These are phyloP conservation scores for Pycnococcus provasolii DNA, from an alignment of 139 green algal species.

Conservation along the genomic window DNA sequence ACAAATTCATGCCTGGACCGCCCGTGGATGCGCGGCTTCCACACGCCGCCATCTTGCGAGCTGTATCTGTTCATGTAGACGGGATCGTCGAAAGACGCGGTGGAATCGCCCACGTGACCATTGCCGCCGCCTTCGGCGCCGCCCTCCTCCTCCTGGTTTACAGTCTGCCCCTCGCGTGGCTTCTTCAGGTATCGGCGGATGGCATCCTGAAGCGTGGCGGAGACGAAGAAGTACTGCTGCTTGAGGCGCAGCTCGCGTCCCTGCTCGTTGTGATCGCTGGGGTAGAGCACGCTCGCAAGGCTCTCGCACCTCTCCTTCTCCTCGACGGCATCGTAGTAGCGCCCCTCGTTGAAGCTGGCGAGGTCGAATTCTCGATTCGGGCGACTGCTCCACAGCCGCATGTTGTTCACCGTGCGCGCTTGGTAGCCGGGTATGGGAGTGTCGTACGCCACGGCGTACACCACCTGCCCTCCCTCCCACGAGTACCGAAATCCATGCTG, in stretches of 20 bases:
- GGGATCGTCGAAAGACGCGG: too few species aligned
- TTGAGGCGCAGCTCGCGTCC: constrained; percentile 97
- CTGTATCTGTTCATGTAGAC: too few species aligned
- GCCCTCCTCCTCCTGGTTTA: neutral
- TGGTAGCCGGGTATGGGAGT: constrained; percentile 93
- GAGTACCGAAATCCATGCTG: constrained; percentile 44
- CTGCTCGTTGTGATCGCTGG: constrained; percentile 91
- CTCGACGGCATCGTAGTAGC: constrained; percentile 63
- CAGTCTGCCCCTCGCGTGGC: too few species aligned
- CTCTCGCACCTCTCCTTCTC: constrained; percentile 65
- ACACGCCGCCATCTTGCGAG: too few species aligned
- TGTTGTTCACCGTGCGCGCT: constrained; percentile 96
- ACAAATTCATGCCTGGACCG: neutral
- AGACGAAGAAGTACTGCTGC: constrained; percentile 99
- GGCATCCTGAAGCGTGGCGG: constrained; percentile 80
- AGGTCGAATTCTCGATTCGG: constrained; percentile 81
- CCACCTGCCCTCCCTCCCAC: constrained; percentile 88
- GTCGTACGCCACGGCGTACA: constrained; percentile 91
- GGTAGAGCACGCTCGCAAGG: constrained; percentile 95
- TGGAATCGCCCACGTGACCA: neutral
- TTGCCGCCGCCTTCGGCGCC: too few species aligned
- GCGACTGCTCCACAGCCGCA: constrained; percentile 75
- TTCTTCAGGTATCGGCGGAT: constrained; percentile 65
- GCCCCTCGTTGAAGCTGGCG: constrained; percentile 93
- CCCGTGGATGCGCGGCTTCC: too few species aligned